Evolutionary conservation across 805 yeast genomes (phyloP), one percentile per base, ranked within the genome.

Genomic region (Tetrapisispora nanseiensis): DNA sequence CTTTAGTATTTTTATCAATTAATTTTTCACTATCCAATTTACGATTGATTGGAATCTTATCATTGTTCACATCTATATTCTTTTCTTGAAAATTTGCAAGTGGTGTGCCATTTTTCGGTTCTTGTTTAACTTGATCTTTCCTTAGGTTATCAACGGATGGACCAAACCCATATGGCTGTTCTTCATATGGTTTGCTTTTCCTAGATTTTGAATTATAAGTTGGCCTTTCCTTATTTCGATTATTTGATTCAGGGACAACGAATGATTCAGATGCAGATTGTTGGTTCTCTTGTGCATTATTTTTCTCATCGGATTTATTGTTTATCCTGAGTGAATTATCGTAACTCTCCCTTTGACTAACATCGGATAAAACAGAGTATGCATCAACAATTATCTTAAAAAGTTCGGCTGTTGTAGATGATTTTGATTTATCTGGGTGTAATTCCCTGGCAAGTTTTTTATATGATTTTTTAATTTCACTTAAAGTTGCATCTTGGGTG

Each of bases 381-480:
- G 65, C 63, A 42, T 61, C 55, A 8, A 56, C 56, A 3, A 61
- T 52, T 6, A 54, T 20, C 42, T 61, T 61, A 45, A 61, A 61
- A 36, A 55, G 32, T 27, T 59, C 66, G 13, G 54, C 65, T 24
- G 55, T 52, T 11, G 43, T 43, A n/a, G 59, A 61, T 18, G 59
- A 56, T 29, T 75, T 75, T 30, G 84, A 81, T 66, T 86, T 85
- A 57, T 85, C 95, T 0, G 95, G 95, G 59, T 85, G 95, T 54
- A 74, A 74, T 48, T 67, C 69, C 45, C 84, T 70, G 3, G 94
- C 94, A 51, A 78, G 71, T 53, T 75, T 78, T 52, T 87, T 70
- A 64, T 82, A 86, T 1, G 95, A 87, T 59, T 82, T 84, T 59
- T 83, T 83, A 55, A 86, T 76, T 31, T 59, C 61, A 5, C 39